Conservation (phyloP, 179 eudicot species). For the Beta macrorhiza region DNA sequence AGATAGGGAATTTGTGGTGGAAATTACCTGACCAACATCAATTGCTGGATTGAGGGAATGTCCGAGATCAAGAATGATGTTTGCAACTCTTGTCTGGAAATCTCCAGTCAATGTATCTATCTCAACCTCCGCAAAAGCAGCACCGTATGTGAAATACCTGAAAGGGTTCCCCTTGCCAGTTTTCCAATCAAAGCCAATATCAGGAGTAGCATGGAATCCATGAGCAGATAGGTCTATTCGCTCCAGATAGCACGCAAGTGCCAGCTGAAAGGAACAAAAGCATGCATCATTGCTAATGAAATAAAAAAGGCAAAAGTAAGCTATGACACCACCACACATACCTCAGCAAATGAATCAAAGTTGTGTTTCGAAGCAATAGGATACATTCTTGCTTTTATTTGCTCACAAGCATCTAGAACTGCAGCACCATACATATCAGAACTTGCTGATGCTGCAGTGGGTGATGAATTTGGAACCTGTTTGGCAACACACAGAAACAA, state of each 20-base stretch:
- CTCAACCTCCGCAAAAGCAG: constrained; percentile 94
- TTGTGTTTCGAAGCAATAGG: constrained; percentile 63
- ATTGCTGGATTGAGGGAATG: constrained; percentile 88
- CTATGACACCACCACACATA: constrained; percentile 16
- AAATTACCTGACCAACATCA: constrained; percentile 89
- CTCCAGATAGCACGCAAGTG: constrained; percentile 68
- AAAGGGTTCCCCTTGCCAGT: constrained; percentile 71
- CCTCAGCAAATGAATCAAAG: constrained; percentile 69
- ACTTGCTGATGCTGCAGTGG: constrained; percentile 98
- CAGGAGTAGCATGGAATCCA: constrained; percentile 78
- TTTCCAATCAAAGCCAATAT: constrained; percentile 82
- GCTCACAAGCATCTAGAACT: constrained; percentile 93
- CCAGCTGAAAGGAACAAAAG: constrained; percentile 51
- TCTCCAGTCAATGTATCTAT: constrained; percentile 93
- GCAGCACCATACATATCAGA: constrained; percentile 96
- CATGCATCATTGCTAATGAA: not conserved
- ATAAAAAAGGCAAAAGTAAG: not conserved
- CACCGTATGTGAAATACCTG: constrained; percentile 86
- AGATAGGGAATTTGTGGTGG: constrained; percentile 1
- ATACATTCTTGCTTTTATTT: constrained; percentile 84
- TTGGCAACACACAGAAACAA: constrained; percentile 13
- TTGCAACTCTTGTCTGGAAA: constrained; percentile 86
- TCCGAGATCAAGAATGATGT: constrained; percentile 84
- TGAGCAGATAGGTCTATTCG: constrained; percentile 95
- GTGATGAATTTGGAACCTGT: constrained; percentile 94